Evolutionary conservation across 2,329 filamentous ascomycete species (phyloP).

Genomic region (Verticillium alfalfae): DNA sequence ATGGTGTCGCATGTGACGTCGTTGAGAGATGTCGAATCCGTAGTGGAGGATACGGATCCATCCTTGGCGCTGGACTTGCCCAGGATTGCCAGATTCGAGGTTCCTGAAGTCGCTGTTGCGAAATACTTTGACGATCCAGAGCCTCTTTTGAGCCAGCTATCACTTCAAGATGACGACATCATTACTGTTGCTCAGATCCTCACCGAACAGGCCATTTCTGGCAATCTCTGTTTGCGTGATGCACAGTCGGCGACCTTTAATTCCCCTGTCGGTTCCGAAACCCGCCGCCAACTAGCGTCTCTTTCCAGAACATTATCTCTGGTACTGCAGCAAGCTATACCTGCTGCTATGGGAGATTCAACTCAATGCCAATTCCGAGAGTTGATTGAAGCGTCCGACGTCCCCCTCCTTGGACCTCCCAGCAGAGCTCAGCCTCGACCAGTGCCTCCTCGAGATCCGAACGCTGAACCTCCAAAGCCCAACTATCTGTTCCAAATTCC

Average conservation of each 20-base stretch:
- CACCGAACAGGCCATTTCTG: slow-evolving; percentile 62
- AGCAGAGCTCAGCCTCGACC: slow-evolving; percentile 46
- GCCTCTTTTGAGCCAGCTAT: slow-evolving; percentile 39
- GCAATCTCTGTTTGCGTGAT: slow-evolving; percentile 18
- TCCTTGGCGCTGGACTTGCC: slow-evolving; percentile 44
- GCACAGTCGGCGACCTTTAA: slow-evolving; percentile 6
- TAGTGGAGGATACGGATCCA: slow-evolving; percentile 36
- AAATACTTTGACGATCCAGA: slow-evolving; percentile 57
- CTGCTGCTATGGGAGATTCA: slow-evolving; percentile 34
- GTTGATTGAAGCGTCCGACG: slow-evolving; percentile 14
- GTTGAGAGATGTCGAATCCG: slow-evolving; percentile 39
- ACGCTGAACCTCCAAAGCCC: slow-evolving; percentile 40
- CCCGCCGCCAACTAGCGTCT: slow-evolving; percentile 34
- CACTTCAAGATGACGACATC: slow-evolving; percentile 51
- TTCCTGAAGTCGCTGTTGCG: slow-evolving; percentile 42
- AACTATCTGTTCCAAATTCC: slow-evolving; percentile 57
- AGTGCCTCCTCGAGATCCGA: slow-evolving; percentile 31
- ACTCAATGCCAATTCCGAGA: slow-evolving; percentile 8
- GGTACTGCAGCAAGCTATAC: slow-evolving; percentile 38
- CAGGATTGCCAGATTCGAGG: slow-evolving; percentile 40
- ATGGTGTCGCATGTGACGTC: slow-evolving; percentile 46
- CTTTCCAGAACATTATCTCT: slow-evolving; percentile 42
- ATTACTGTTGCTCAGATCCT: slow-evolving; percentile 65
- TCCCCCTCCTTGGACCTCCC: slow-evolving; percentile 42
- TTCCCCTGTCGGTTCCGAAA: slow-evolving; percentile 20